Base-by-base conservation (phyloP, 2,329 filamentous ascomycete genomes). In the Sporothrix sp. region DNA sequence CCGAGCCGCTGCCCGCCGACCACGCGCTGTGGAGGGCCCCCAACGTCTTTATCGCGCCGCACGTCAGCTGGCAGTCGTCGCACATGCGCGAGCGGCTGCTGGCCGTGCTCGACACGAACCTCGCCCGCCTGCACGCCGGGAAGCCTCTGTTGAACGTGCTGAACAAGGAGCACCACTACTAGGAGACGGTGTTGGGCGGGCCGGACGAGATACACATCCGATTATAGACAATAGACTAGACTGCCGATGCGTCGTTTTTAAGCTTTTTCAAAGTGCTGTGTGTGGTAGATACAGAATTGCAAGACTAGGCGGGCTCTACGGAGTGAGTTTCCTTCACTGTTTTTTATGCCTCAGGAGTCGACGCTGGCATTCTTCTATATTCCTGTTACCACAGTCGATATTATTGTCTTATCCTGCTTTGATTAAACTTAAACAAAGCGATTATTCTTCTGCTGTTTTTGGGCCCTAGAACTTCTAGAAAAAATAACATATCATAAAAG, bases 1-100 rank as follows among this genome's bases (percentile, higher is more conserved):
- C 81, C 0, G 82, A 85, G 59, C 82, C 82, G 0, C 61, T 85
- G 52, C 81, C 80, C 0, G 56, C 62, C 4, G 74, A 79, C 36
- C 73, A 79, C 60, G 71, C 77, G 56, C 63, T 85, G 37, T 85
- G 82, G 82, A 71, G 70, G 38, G 66, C 76, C 43, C 70, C 73
- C 14, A 82, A 84, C 62, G 71, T 79, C 14, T 70, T 78, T 50
- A 73, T 85, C 39, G 56, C 58, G 13, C 61, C 62, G 9, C 62
- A 63, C 48, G 45, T 59, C 48, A 61, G 58, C 48, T 56, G 55
- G 51, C 27, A 52, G 39, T 50, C 47, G 5, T 21, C 20, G 9
- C 13, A 39, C 20, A 52, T 44, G 10, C 46, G 44, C 16, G n/a
- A 18, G 10, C 54, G 55, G 3, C 37, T 47, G 21, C 27, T 51